These are phyloP conservation scores for Anthoceros angustus DNA, from an alignment of 225 moss, liverwort and hornwort genomes.

Conservation along the genomic window DNA sequence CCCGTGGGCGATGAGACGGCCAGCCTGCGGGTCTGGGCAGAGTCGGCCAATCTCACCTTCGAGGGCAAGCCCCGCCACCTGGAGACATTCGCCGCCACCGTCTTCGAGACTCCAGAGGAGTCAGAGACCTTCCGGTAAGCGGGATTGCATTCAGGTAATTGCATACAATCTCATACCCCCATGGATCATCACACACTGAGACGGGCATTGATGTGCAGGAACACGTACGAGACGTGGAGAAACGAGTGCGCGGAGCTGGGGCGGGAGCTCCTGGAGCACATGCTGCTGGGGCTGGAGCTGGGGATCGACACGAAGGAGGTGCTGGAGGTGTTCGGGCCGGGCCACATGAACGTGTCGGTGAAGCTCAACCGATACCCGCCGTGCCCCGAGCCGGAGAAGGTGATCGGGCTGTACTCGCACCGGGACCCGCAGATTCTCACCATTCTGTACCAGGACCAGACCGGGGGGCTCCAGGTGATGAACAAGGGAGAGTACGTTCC, in stretches of 20 bases:
- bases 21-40: no score
- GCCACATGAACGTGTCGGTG: not conserved
- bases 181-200: not conserved
- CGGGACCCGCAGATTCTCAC: slow-evolving; percentile 1
- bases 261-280: not conserved
- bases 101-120: no score
- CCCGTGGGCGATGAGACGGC: no score
- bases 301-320: not conserved
- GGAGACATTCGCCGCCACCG: no score
- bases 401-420: not conserved
- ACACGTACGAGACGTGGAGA: no score
- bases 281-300: not conserved
- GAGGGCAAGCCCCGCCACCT: no score
- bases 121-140: no score
- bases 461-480: slow-evolving; percentile 4
- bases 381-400: slow-evolving; percentile 35
- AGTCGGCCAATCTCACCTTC: no score
- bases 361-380: slow-evolving; percentile 24
- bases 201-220: no score
- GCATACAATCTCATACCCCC: no score
- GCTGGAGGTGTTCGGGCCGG: not conserved
- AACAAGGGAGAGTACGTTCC: not conserved
- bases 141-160: no score
- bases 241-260: not conserved
- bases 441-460: slow-evolving; percentile 3